A percentile compares a stretch with the other conserved stretches of the same genome.
Evolutionary conservation across 2,329 filamentous ascomycete species (phyloP).

Genomic region (Tympanopsis confertula): DNA sequence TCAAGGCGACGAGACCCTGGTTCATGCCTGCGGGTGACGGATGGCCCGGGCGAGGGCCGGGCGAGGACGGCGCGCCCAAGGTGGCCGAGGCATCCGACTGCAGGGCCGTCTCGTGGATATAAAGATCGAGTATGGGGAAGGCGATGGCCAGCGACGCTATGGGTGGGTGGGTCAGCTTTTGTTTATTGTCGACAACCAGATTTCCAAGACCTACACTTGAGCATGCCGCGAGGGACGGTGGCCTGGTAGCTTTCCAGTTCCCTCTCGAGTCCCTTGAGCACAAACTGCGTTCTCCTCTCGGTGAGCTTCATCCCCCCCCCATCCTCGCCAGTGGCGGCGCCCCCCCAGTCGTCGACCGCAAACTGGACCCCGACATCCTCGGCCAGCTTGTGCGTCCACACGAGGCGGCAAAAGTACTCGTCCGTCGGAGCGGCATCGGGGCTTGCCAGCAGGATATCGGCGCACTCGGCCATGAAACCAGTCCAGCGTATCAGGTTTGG

Average conservation of each 20-base stretch:
- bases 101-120: constrained; percentile 66
- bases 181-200: constrained; percentile 3
- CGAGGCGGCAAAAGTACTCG: constrained; percentile 43
- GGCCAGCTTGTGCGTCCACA: constrained; percentile 48
- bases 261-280: constrained; percentile 52
- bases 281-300: constrained; percentile 52
- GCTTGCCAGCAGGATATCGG: constrained; percentile 40
- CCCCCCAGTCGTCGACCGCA: constrained; percentile 49
- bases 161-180: background rate
- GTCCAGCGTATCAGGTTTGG: constrained; percentile 49
- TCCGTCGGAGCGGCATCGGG: constrained; percentile 44
- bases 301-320: constrained; percentile 31
- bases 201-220: constrained; percentile 37
- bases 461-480: constrained; percentile 46
- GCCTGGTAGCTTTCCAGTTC: constrained; percentile 48
- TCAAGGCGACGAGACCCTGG: background rate
- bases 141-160: constrained; percentile 51
- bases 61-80: constrained; percentile 27
- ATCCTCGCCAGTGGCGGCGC: background rate
- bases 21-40: constrained; percentile 7
- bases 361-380: constrained; percentile 61
- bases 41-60: constrained; percentile 19
- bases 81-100: constrained; percentile 43
- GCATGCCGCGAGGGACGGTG: constrained; percentile 37
- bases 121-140: constrained; percentile 56